Percentiles rank a stretch among this genome's conserved stretches.
Conservation (phyloP, 2,329 filamentous ascomycete genomes). For the Nectriaceae sp. region DNA sequence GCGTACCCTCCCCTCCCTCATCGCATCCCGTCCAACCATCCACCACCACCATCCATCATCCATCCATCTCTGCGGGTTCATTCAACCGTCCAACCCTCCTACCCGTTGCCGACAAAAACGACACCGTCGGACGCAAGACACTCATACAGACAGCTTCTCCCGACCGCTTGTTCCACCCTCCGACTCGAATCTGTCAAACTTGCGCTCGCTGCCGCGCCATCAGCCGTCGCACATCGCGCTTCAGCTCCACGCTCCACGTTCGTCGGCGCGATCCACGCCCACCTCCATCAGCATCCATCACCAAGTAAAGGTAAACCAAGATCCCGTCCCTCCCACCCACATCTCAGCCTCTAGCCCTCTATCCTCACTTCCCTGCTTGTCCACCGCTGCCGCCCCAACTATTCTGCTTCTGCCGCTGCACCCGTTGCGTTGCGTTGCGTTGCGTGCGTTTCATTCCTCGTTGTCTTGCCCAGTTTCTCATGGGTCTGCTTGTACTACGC, state of each 20-base stretch:
- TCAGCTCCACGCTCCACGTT: conserved; percentile 19
- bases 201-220: conserved; percentile 20
- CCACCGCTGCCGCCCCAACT: conserved; percentile 10
- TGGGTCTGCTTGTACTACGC: not conserved
- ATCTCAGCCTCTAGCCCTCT: conserved; percentile 7
- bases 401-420: conserved; percentile 3
- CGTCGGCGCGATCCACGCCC: conserved; percentile 1
- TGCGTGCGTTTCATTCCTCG: not conserved
- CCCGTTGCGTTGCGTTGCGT: conserved; percentile 2
- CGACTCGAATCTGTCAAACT: not conserved
- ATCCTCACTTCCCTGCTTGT: conserved; percentile 14
- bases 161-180: conserved; percentile 19
- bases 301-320: conserved; percentile 28
- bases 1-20: not conserved
- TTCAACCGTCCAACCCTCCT: conserved; percentile 11
- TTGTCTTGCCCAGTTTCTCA: conserved; percentile 16
- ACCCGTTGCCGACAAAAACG: not conserved
- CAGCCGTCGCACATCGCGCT: conserved; percentile 29
- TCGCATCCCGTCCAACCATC: conserved; percentile 16
- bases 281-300: conserved; percentile 14
- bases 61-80: conserved; percentile 15
- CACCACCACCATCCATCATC: conserved; percentile 25
- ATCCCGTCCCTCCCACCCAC: conserved; percentile 10
- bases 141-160: conserved; percentile 12
- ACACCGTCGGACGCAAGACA: not conserved